Base-by-base conservation (phyloP, 2,329 filamentous ascomycete genomes). In the Claviceps pazoutovae region DNA sequence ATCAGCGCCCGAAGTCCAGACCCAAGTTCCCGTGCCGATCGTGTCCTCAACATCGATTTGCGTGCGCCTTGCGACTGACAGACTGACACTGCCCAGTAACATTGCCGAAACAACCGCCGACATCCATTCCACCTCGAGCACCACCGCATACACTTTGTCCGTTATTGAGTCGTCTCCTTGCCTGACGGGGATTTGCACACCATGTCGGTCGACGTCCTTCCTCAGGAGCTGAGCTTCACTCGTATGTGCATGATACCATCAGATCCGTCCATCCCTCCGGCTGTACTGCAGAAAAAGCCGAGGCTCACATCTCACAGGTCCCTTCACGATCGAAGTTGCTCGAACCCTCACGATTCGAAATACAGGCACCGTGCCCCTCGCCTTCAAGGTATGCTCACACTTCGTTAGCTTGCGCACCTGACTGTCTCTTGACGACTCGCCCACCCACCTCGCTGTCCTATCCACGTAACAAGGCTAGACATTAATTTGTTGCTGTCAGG, bases 201-300 rank as follows among this genome's bases (percentile, higher is more conserved):
- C 72, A 97, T 97, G 93, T 94, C 91, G 62, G 85, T 98, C 73
- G 87, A 95, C 63, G 87, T 98, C 66, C 84, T 93, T 63, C 93
- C 91, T 55, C 70, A 80, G 60, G 93, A 97, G 79, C 82, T 98
- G 66, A 86, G 82, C 73, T 98, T 98, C 74, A 85, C 83, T 72
- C 86, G 93, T 97, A 77, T 65, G 85, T 77, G 56, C 21, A 34
- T 44, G 45, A 48, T 36, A 45, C 37, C 45, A 23, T 17, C 23
- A 6, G 8, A 23, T 16, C 26, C 48, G 11, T 34, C 34, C 43
- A 38, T 34, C 30, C 9, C 39, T 14, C 42, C 48, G 14, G 19
- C 34, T 19, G 21, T n/a, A 11, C 34, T 17, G 5, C 30, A 23
- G 34, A 51, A 51, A 41, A 54, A 49, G 16, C 45, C 54, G 55